These are phyloP conservation scores for Rhizomucor miehei DNA, from an alignment of 371 early-diverging fungal species.

Conservation along the genomic window DNA sequence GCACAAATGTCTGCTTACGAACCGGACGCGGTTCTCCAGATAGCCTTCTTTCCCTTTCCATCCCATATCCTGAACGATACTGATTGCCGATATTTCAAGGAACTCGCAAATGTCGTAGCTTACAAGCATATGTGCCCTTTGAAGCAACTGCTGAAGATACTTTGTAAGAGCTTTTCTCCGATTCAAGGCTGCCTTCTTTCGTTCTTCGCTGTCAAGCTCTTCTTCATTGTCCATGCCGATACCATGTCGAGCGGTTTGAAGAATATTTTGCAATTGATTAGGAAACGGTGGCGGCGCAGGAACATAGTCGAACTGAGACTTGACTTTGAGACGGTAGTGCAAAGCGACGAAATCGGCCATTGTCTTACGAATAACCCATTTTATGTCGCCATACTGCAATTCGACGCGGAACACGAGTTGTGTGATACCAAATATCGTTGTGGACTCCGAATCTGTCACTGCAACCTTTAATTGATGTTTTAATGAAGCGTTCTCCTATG, in stretches of 20 bases:
- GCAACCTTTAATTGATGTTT: constrained; percentile 28
- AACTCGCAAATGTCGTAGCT: constrained; percentile 77
- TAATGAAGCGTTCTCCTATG: neutral
- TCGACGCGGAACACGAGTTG: constrained; percentile 69
- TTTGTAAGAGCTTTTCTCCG: constrained; percentile 65
- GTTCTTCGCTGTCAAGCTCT: constrained; percentile 16
- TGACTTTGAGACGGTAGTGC: constrained; percentile 60
- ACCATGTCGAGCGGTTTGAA: constrained; percentile 33
- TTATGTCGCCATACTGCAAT: constrained; percentile 75
- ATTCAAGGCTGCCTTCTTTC: constrained; percentile 37
- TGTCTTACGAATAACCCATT: constrained; percentile 73
- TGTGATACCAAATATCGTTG: constrained; percentile 25
- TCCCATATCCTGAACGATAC: constrained; percentile 72
- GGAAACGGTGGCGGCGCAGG: constrained; percentile 44
- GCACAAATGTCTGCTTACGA: constrained; percentile 41
- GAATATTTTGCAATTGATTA: constrained; percentile 38
- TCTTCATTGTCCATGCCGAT: constrained; percentile 16
- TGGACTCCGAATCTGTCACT: constrained; percentile 53
- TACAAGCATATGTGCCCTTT: constrained; percentile 56
- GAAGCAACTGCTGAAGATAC: constrained; percentile 59
- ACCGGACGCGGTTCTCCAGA: constrained; percentile 58
- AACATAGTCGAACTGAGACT: constrained; percentile 25
- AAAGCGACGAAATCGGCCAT: constrained; percentile 68
- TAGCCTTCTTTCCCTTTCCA: constrained; percentile 88
- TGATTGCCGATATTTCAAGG: constrained; percentile 73